Conservation (phyloP, 2,329 filamentous ascomycete species). For the Colletotrichum sp. region DNA sequence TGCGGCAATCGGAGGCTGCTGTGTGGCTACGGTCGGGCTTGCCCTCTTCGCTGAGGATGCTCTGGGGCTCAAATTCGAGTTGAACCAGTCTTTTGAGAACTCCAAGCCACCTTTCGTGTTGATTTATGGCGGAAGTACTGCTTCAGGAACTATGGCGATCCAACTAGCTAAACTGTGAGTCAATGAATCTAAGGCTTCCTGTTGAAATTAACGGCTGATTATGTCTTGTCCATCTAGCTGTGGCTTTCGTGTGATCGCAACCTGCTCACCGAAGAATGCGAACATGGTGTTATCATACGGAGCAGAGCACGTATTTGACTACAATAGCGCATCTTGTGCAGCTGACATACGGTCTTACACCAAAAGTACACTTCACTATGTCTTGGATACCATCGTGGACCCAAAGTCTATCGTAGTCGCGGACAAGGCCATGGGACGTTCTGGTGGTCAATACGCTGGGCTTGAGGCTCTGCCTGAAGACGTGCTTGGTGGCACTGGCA, state of each 20-base stretch:
- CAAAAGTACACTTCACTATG: slow-evolving; percentile 37
- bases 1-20: slow-evolving; percentile 25
- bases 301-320: slow-evolving; percentile 51
- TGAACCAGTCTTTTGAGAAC: slow-evolving; percentile 10
- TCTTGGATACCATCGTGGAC: slow-evolving; percentile 47
- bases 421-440: slow-evolving; percentile 39
- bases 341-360: slow-evolving; percentile 42
- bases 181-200: not conserved
- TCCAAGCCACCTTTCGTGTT: slow-evolving; percentile 36
- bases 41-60: slow-evolving; percentile 29
- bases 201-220: not conserved
- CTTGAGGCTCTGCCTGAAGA: slow-evolving; percentile 29
- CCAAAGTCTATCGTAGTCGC: slow-evolving; percentile 37
- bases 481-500: not conserved
- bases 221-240: slow-evolving; percentile 18
- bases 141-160: slow-evolving; percentile 47
- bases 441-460: slow-evolving; percentile 41
- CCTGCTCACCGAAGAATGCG: slow-evolving; percentile 47
- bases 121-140: slow-evolving; percentile 49
- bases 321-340: slow-evolving; percentile 37
- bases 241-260: slow-evolving; percentile 45
- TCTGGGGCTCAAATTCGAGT: slow-evolving; percentile 26
- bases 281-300: slow-evolving; percentile 44
- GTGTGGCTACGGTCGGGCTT: slow-evolving; percentile 31
- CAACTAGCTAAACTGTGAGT: slow-evolving; percentile 41